Evolutionary conservation across 768 basidiomycete species (phyloP).

Genomic region (Termitomyces sp.): DNA sequence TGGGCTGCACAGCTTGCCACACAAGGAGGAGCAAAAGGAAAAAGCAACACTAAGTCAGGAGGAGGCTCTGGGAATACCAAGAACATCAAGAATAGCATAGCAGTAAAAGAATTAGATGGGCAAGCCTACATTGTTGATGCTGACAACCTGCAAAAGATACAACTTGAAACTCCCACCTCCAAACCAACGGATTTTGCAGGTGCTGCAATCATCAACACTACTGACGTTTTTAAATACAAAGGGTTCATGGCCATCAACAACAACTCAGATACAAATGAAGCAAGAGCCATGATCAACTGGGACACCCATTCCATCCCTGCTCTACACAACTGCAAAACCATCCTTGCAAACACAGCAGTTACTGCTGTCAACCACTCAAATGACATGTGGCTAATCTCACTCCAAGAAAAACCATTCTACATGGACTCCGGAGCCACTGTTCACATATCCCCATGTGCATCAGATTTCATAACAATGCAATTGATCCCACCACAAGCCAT

Average conservation of each 20-base stretch:
- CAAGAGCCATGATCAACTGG: not conserved
- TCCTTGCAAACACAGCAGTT: not conserved
- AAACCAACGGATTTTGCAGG: not conserved
- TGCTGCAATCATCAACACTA: not conserved
- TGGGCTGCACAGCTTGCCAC: not conserved
- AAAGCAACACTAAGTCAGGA: not conserved
- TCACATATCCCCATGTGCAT: not conserved
- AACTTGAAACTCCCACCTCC: too few relatives aligned
- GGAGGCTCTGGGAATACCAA: not conserved
- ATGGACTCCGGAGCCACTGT: not conserved
- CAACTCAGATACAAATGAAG: not conserved
- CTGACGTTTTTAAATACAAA: not conserved
- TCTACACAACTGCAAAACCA: not conserved
- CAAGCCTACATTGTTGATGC: not conserved
- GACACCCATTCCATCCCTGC: not conserved
- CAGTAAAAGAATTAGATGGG: not conserved
- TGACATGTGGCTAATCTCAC: not conserved
- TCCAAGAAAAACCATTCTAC: not conserved
- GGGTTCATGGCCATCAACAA: not conserved
- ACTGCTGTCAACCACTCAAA: not conserved
- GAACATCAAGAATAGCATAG: not conserved
- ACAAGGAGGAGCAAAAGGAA: not conserved
- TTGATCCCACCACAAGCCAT: too few relatives aligned
- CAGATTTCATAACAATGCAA: not conserved
- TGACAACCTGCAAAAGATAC: not conserved